Percentiles rank a stretch among this genome's conserved stretches.
phyloP scores from a whole-genome alignment of 306 rosid genomes.

The Trichosanthes cucumerina region DNA sequence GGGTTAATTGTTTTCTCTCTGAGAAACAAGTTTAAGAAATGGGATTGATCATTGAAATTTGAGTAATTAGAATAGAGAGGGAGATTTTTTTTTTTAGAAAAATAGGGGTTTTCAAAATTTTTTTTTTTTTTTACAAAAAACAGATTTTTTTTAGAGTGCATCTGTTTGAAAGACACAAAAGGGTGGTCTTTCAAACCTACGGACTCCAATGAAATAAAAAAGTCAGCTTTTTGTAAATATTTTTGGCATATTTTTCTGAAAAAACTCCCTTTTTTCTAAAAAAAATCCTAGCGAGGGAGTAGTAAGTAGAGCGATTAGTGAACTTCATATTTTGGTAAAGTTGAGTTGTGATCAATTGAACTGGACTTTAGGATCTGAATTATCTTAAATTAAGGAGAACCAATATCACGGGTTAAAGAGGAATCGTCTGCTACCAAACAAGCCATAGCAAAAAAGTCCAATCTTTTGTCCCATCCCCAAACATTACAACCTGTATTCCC shows the following conservation, averaged over 20 bases:
- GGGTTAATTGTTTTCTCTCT: not conserved
- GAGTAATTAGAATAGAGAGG: not conserved
- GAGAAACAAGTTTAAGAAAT: not conserved
- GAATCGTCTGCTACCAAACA: conserved; percentile 23
- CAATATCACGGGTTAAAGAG: conserved; percentile 4
- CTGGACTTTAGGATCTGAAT: not conserved
- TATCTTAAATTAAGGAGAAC: conserved; percentile 2
- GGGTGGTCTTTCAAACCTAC: no score
- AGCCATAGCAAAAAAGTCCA: conserved; percentile 28
- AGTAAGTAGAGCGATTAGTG: not conserved
- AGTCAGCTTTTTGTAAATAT: no score
- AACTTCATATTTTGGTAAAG: not conserved
- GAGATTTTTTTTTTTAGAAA: no score
- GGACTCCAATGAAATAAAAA: no score
- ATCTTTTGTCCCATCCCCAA: conserved; percentile 35
- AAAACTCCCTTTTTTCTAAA: no score
- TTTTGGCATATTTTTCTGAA: no score
- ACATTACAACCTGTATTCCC: conserved; percentile 32
- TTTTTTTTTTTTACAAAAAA: no score
- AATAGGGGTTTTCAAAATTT: no score
- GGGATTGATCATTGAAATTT: not conserved
- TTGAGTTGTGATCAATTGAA: not conserved
- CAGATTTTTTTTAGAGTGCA: no score
- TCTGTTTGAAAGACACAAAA: no score
- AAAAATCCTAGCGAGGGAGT: no score